phyloP scores from a whole-genome alignment of 139 green algal species.

The Coccomyxa sp. region DNA sequence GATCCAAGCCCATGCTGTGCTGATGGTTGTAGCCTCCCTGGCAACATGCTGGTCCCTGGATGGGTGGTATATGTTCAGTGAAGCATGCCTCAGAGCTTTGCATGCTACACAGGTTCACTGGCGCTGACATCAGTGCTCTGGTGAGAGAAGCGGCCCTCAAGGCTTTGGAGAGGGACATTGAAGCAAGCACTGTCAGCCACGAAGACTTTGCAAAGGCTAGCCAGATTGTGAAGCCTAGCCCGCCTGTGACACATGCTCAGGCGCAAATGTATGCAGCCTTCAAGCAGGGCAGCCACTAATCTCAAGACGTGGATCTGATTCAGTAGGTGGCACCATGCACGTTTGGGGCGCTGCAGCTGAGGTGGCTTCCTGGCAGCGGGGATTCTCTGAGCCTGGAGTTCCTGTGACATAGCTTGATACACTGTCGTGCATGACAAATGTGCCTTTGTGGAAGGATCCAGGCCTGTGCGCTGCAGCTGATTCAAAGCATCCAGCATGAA shows the following conservation, averaged over 20 bases:
- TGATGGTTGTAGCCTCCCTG: not conserved
- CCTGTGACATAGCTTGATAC: too few species aligned
- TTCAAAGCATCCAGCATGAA: too few species aligned
- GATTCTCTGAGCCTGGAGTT: too few species aligned
- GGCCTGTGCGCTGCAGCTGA: too few species aligned
- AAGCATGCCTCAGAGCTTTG: not conserved
- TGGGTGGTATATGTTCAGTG: not conserved
- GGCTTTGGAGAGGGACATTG: constrained; percentile 58
- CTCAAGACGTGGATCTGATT: too few species aligned
- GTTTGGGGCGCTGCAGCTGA: too few species aligned
- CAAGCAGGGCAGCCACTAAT: not conserved
- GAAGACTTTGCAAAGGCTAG: constrained; percentile 41
- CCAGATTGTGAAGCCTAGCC: not conserved
- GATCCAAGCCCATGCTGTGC: not conserved
- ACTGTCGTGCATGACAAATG: too few species aligned
- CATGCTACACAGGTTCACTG: constrained; percentile 45
- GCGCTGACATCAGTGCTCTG: constrained; percentile 58
- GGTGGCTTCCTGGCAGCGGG: too few species aligned
- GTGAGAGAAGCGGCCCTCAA: constrained; percentile 56
- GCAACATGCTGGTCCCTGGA: not conserved
- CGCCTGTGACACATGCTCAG: not conserved
- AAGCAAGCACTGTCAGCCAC: constrained; percentile 18
- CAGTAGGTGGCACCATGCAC: too few species aligned
- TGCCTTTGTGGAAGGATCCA: too few species aligned
- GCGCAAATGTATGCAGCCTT: not conserved